phyloP scores from a whole-genome alignment of 2,329 filamentous ascomycete species.

The Capronia epimyces region DNA sequence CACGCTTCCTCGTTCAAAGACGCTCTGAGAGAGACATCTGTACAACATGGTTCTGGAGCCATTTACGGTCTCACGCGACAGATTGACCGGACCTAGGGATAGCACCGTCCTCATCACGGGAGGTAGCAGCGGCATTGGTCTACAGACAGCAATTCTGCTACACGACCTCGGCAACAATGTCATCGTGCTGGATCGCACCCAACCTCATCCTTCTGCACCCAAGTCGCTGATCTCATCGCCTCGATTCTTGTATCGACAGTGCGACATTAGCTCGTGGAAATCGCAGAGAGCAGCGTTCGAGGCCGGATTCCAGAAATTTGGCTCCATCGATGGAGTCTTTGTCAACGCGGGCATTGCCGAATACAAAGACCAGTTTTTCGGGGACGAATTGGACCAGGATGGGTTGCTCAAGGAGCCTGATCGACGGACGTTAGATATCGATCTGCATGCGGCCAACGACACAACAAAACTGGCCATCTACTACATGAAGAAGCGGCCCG shows the following conservation, averaged over 20 bases:
- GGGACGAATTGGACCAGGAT: conserved; percentile 38
- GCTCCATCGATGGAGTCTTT: conserved; percentile 44
- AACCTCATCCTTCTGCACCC: conserved; percentile 27
- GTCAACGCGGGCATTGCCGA: conserved; percentile 49
- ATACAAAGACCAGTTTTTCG: conserved; percentile 47
- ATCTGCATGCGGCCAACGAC: conserved; percentile 45
- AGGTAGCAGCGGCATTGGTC: conserved; percentile 39
- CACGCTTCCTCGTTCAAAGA: too few species aligned
- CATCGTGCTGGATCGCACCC: conserved; percentile 37
- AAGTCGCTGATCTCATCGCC: conserved; percentile 31
- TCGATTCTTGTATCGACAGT: conserved; percentile 36
- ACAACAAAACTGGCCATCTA: conserved; percentile 47
- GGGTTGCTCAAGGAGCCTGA: conserved; percentile 46
- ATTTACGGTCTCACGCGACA: conserved; percentile 32
- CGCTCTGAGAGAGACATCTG: not conserved
- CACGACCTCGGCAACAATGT: conserved; percentile 39
- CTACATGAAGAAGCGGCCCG: conserved; percentile 37
- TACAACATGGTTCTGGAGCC: conserved; percentile 9
- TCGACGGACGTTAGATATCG: conserved; percentile 42
- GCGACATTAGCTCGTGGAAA: conserved; percentile 45
- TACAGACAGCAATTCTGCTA: conserved; percentile 38
- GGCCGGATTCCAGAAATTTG: conserved; percentile 39
- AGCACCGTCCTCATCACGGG: conserved; percentile 37
- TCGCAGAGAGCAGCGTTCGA: conserved; percentile 44
- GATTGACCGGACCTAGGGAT: conserved; percentile 22